Evolutionary conservation across 805 yeast genomes (phyloP), one percentile per base, ranked within the genome.

Genomic region (Candida cerambycidarum): DNA sequence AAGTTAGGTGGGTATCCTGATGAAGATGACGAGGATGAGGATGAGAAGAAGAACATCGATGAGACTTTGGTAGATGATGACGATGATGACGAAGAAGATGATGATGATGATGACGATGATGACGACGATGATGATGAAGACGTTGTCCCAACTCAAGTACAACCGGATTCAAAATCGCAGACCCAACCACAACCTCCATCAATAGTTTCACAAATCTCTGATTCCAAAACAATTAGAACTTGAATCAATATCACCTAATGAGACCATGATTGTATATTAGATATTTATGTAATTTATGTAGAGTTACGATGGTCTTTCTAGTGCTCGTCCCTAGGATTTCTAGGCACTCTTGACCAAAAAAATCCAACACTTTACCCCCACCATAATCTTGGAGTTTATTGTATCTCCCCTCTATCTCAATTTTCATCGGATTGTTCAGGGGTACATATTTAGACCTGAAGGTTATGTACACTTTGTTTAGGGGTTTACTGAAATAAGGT

Each of bases 1-100:
- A 84, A 83, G 58, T 67, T 89, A 46, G 80, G 74, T 41, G 65
- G 80, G 38, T 71, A 69, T 47, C 75, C 75, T 1, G 78, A 73
- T 18, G 79, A 67, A 12, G 78, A 69, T 1, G 78, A 71, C 21
- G 76, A 73, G 4, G 78, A 72, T 6, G 79, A 75, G 3, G 70
- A 64, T 9, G 66, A 65, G 17, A 65, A 64, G 19, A 46, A 44
- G 29, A 54, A 59, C 14, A 65, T 59, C 4, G 73, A 68, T 9
- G 69, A 61, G 11, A 65, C 61, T 17, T 62, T 63, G 19, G 71
- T 61, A 11, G 72, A 65, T 8, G 72, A 67, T 11, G 76, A 74
- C 4, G 79, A 74, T 15, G 77, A 71, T 6, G 73, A 64, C 7
- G 74, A 65, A 4, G 75, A 66, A 3, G 74, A 67, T n/a, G 76